phyloP scores from a whole-genome alignment of 2,329 filamentous ascomycete genomes.

The Xylariaceae sp. region DNA sequence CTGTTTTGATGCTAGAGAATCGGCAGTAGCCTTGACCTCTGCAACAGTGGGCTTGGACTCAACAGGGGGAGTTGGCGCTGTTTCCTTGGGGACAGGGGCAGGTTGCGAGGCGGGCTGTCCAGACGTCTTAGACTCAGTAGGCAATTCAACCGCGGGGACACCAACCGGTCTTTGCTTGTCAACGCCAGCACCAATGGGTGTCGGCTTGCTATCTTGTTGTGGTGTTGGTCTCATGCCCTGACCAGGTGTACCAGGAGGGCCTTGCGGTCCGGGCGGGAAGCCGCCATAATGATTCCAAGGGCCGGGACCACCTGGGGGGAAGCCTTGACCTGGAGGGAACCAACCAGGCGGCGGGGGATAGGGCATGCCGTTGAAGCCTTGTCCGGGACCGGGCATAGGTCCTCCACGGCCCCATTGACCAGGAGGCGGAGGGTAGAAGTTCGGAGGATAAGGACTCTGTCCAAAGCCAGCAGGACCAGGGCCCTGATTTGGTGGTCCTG shows the following conservation, averaged over 20 bases:
- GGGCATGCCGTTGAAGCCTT: constrained; percentile 67
- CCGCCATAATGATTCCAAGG: constrained; percentile 49
- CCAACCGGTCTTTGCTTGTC: constrained; percentile 43
- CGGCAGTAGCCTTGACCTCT: constrained; percentile 48
- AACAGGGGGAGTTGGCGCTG: constrained; percentile 58
- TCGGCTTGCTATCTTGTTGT: constrained; percentile 40
- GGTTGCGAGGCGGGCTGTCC: constrained; percentile 43
- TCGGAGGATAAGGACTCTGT: constrained; percentile 40
- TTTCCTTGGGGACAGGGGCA: constrained; percentile 32
- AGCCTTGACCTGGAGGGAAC: constrained; percentile 73
- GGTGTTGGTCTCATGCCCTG: constrained; percentile 30
- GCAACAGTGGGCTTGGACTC: constrained; percentile 62
- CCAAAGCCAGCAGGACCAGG: constrained; percentile 37
- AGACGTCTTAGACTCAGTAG: constrained; percentile 49
- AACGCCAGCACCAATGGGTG: constrained; percentile 46
- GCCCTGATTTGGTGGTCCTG: constrained; percentile 18
- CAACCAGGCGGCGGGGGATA: constrained; percentile 74
- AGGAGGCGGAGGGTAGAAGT: constrained; percentile 48
- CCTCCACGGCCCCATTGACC: constrained; percentile 51
- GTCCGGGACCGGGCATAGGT: constrained; percentile 48
- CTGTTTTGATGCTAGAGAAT: constrained; percentile 40
- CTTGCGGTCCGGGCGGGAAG: constrained; percentile 56
- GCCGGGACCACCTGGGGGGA: constrained; percentile 60
- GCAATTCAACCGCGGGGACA: constrained; percentile 41
- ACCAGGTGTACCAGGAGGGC: constrained; percentile 36